Conservation (phyloP, 768 basidiomycete species). For the Kwoniella dejecticola region DNA sequence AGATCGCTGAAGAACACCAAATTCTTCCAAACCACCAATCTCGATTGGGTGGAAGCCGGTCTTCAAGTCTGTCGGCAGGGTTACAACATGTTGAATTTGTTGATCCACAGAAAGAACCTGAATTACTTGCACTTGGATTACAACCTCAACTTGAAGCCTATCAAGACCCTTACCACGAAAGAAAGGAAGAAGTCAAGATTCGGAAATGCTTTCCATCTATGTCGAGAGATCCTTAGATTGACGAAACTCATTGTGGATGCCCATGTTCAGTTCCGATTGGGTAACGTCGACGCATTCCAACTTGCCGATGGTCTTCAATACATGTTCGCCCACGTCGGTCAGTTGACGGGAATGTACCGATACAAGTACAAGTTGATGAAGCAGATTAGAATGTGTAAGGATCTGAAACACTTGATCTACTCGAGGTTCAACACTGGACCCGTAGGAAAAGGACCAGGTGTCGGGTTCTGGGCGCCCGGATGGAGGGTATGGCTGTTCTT, state of each 20-base stretch:
- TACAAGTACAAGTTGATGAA: conserved; percentile 92
- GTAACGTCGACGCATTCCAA: conserved; percentile 98
- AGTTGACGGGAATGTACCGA: conserved; percentile 98
- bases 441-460: conserved; percentile 97
- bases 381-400: conserved; percentile 99
- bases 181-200: conserved; percentile 99
- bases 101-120: conserved; percentile 90
- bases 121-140: conserved; percentile 87
- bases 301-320: conserved; percentile 98
- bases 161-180: conserved; percentile 93
- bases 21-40: conserved; percentile 96
- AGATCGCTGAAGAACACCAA: conserved; percentile 85
- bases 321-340: conserved; percentile 95
- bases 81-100: conserved; percentile 97
- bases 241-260: conserved; percentile 99
- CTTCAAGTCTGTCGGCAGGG: conserved; percentile 98
- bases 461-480: conserved; percentile 99
- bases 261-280: conserved; percentile 96
- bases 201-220: conserved; percentile 93
- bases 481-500: conserved; percentile 99
- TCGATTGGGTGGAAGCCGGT: conserved; percentile 99
- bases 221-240: conserved; percentile 94
- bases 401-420: conserved; percentile 80
- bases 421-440: conserved; percentile 91
- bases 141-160: conserved; percentile 97